Evolutionary conservation across 768 basidiomycete species (phyloP).

Genomic region (Paxillus rubicundulus): DNA sequence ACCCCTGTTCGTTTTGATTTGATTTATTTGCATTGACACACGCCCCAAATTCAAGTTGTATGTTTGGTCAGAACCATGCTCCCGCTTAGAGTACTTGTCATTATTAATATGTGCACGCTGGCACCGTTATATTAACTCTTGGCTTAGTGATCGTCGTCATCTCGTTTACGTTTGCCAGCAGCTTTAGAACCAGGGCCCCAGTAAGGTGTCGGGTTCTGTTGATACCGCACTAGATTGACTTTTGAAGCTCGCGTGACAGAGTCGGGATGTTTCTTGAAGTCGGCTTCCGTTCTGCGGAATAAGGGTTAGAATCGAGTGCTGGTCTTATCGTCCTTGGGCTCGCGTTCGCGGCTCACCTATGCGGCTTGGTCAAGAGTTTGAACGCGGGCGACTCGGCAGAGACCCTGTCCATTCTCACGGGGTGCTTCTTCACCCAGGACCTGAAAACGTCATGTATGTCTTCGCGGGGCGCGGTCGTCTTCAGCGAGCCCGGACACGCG

Average conservation of each 20-base stretch:
- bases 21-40: no score
- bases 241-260: constrained; percentile 58
- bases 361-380: constrained; percentile 63
- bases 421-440: constrained; percentile 78
- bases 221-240: constrained; percentile 83
- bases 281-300: constrained; percentile 50
- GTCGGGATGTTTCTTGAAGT: constrained; percentile 74
- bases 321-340: no score
- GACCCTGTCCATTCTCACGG: constrained; percentile 83
- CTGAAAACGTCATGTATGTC: constrained; percentile 83
- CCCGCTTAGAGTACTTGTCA: no score
- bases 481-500: constrained; percentile 83
- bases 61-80: background rate
- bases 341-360: constrained; percentile 47
- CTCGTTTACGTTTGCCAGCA: constrained; percentile 35
- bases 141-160: background rate
- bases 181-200: constrained; percentile 90
- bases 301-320: no score
- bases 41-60: no score
- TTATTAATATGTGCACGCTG: background rate
- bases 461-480: constrained; percentile 74
- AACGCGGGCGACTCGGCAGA: constrained; percentile 69
- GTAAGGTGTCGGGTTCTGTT: constrained; percentile 84
- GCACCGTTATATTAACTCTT: background rate
- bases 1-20: no score